Conservation (phyloP, 164 flowering plant genomes). For the Vitis labrusca region DNA sequence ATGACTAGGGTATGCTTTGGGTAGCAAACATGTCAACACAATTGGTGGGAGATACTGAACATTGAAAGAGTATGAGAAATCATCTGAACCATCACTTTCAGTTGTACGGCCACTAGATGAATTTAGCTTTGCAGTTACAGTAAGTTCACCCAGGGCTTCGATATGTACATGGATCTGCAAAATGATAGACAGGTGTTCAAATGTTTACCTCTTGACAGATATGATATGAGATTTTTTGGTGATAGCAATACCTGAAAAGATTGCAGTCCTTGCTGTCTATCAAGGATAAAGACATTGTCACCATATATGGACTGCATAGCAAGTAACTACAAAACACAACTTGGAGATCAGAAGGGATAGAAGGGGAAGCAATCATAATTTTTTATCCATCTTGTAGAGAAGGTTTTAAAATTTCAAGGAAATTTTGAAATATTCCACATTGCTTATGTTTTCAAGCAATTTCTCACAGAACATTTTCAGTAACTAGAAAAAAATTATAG, state of each 20-base stretch:
- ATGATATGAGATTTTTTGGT: not conserved
- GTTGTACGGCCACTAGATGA: conserved; percentile 18
- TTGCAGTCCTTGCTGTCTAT: conserved; percentile 42
- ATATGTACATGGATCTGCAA: conserved; percentile 64
- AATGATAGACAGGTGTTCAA: conserved; percentile 14
- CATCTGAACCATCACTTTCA: conserved; percentile 28
- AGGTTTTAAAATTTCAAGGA: too few relatives aligned
- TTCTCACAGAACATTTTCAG: too few relatives aligned
- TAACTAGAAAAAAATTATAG: too few relatives aligned
- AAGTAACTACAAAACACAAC: conserved; percentile 52
- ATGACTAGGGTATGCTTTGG: conserved; percentile 83
- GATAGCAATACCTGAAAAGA: conserved; percentile 54
- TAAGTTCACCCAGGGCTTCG: conserved; percentile 49
- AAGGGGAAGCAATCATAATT: too few relatives aligned
- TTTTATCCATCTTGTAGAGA: too few relatives aligned
- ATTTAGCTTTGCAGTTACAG: conserved; percentile 48
- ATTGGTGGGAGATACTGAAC: conserved; percentile 80
- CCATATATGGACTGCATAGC: conserved; percentile 86
- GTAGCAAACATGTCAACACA: conserved; percentile 70
- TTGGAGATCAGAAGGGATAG: not conserved
- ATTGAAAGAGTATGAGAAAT: conserved; percentile 60
- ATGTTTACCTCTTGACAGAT: conserved; percentile 1
- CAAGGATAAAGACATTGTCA: conserved; percentile 46
- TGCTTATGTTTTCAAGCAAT: too few relatives aligned
- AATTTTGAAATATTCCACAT: too few relatives aligned